Conservation (phyloP, 176 grass and related monocot species). For the Hsuehochloa calcarea region DNA sequence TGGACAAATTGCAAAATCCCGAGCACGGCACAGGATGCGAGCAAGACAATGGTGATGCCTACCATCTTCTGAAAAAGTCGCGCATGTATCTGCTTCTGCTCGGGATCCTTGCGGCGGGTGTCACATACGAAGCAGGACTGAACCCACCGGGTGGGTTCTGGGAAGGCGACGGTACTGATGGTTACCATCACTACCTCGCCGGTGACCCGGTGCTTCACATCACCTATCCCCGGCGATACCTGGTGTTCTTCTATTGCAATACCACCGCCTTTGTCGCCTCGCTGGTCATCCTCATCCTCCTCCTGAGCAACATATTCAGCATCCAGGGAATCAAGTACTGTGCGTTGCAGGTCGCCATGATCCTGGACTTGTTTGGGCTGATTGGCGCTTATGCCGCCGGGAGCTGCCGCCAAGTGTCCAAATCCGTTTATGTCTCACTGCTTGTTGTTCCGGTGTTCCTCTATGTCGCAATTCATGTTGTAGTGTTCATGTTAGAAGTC, state of each 20-base stretch:
- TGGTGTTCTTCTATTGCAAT: constrained; percentile 56
- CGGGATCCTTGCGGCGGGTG: constrained; percentile 37
- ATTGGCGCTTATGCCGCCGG: constrained; percentile 45
- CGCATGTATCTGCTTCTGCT: constrained; percentile 44
- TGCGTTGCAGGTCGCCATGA: constrained; percentile 42
- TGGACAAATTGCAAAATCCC: neutral
- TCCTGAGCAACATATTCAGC: constrained; percentile 46
- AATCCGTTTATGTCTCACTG: constrained; percentile 38
- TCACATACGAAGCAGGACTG: constrained; percentile 37
- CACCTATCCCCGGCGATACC: constrained; percentile 27
- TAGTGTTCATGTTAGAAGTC: constrained; percentile 31
- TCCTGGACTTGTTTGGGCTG: constrained; percentile 44
- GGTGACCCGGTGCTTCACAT: constrained; percentile 42
- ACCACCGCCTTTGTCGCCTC: constrained; percentile 52
- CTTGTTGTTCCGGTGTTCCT: constrained; percentile 31
- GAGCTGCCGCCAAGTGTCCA: constrained; percentile 29
- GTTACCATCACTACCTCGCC: constrained; percentile 13
- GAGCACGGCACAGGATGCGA: neutral
- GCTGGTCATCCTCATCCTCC: constrained; percentile 50
- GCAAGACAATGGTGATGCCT: neutral
- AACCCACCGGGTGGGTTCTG: constrained; percentile 36
- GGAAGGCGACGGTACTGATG: neutral
- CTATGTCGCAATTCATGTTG: constrained; percentile 27
- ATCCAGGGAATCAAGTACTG: constrained; percentile 38
- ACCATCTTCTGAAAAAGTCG: constrained; percentile 20